A percentile compares a stretch with the other conserved stretches of the same genome.
Evolutionary conservation across 164 flowering plant species (phyloP).

Genomic region (Annona cherimola): DNA sequence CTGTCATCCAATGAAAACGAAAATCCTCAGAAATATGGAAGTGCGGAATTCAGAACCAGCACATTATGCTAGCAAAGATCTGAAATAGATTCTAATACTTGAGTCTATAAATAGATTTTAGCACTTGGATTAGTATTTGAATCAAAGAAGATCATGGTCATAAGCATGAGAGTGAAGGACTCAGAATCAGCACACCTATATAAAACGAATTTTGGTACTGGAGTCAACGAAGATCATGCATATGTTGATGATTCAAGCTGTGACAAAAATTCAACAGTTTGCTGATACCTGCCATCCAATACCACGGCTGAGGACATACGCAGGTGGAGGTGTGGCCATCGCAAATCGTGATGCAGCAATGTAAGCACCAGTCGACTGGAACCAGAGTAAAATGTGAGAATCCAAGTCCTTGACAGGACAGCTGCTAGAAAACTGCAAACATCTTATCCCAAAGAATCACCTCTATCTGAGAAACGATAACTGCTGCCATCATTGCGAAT

Average conservation of each 20-base stretch:
- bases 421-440: neutral
- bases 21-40: too few relatives aligned
- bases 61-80: too few relatives aligned
- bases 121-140: too few relatives aligned
- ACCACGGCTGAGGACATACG: slow-evolving; percentile 37
- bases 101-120: too few relatives aligned
- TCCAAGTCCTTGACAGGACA: neutral
- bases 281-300: slow-evolving; percentile 35
- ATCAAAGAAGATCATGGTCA: neutral
- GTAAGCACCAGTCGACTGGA: slow-evolving; percentile 35
- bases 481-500: slow-evolving; percentile 84
- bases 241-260: neutral
- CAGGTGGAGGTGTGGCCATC: slow-evolving; percentile 37
- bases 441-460: slow-evolving; percentile 23
- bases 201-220: neutral
- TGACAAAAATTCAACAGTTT: neutral
- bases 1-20: too few relatives aligned
- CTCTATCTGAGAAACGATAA: slow-evolving; percentile 82
- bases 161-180: neutral
- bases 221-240: too few relatives aligned
- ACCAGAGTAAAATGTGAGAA: slow-evolving; percentile 1
- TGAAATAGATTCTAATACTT: too few relatives aligned
- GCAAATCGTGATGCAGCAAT: slow-evolving; percentile 36
- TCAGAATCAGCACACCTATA: neutral
- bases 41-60: too few relatives aligned